Evolutionary conservation across 2,329 filamentous ascomycete species (phyloP).

Genomic region (Phialocephala sp.): DNA sequence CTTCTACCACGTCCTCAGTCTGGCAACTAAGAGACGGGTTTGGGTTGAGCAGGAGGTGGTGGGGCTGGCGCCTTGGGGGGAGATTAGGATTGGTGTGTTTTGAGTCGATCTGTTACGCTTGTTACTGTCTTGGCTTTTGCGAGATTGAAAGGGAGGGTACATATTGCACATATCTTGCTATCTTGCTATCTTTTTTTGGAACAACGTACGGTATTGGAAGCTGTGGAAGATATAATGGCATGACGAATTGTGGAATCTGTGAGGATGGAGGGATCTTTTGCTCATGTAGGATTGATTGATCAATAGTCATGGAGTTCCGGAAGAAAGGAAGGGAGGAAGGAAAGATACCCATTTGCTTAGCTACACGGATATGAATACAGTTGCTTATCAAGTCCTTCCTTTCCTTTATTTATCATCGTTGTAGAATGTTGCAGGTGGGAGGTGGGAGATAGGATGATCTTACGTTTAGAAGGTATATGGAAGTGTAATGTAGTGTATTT

Average conservation of each 20-base stretch:
- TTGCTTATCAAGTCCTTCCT: too few species aligned
- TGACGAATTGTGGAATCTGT: not conserved
- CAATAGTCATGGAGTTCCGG: too few species aligned
- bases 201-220: not conserved
- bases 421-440: too few species aligned
- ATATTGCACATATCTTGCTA: conserved; percentile 4
- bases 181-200: not conserved
- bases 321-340: not conserved
- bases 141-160: not conserved
- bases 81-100: conserved; percentile 37
- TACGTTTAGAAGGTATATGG: too few species aligned
- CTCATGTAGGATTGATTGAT: not conserved
- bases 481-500: too few species aligned
- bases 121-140: too few species aligned
- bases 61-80: conserved; percentile 29
- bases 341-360: conserved; percentile 5
- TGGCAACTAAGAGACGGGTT: conserved; percentile 70
- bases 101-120: too few species aligned
- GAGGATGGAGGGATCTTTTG: not conserved
- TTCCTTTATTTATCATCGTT: too few species aligned
- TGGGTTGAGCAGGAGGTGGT: conserved; percentile 60
- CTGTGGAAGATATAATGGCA: not conserved
- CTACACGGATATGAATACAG: too few species aligned
- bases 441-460: too few species aligned
- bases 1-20: conserved; percentile 73